phyloP scores from a whole-genome alignment of 2,329 filamentous ascomycete species.

The Gremmenia infestans region DNA sequence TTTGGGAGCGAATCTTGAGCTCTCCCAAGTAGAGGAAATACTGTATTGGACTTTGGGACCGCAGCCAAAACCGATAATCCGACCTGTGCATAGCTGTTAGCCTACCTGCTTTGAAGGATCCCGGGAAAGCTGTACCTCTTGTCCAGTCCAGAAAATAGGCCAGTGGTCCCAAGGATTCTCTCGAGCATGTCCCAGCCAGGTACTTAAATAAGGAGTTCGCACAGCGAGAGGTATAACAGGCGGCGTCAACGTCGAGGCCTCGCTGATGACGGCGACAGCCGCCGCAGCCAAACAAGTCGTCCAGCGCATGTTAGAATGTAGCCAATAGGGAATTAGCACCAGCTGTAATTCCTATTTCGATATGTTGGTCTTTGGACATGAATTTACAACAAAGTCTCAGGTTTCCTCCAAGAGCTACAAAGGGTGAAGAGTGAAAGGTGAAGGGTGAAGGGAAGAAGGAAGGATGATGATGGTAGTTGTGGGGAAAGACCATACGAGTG shows the following conservation, averaged over 20 bases:
- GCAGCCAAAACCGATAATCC: slow-evolving; percentile 60
- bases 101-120: background rate
- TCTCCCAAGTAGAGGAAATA: slow-evolving; percentile 61
- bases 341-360: background rate
- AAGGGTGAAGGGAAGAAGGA: background rate
- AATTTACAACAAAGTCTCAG: background rate
- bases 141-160: slow-evolving; percentile 81
- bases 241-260: slow-evolving; percentile 50
- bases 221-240: slow-evolving; percentile 54
- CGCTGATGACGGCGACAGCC: slow-evolving; percentile 29
- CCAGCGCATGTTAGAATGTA: slow-evolving; percentile 26
- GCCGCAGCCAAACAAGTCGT: slow-evolving; percentile 24
- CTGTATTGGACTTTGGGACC: slow-evolving; percentile 51
- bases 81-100: slow-evolving; percentile 35
- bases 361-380: background rate
- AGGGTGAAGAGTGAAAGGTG: background rate
- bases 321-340: background rate
- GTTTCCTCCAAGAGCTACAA: background rate
- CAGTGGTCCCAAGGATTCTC: slow-evolving; percentile 74
- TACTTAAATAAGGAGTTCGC: slow-evolving; percentile 55
- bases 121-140: slow-evolving; percentile 41
- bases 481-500: too few species aligned
- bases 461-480: too few species aligned
- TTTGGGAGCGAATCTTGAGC: slow-evolving; percentile 56
- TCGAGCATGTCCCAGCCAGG: slow-evolving; percentile 62